Base-by-base conservation (phyloP, 2,329 filamentous ascomycete genomes). In the Fusarium phyllophilum region DNA sequence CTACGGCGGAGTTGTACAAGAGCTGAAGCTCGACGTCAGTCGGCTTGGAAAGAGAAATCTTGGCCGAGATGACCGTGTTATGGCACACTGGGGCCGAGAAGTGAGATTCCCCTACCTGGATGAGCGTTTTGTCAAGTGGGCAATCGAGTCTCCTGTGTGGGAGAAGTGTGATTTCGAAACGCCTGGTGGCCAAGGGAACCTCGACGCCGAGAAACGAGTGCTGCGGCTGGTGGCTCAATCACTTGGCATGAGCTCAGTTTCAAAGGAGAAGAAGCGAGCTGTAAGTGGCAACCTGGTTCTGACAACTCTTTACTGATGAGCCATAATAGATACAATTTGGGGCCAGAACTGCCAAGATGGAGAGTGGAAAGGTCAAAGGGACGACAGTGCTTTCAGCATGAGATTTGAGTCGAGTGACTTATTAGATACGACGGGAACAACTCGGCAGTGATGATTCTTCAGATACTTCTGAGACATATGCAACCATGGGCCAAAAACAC, bases 11-110 rank as follows among this genome's bases (percentile, higher is more conserved):
- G 88, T 99, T 4, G 84, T 95, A 9, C 89, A 94, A 3, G 96
- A 99, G 82, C 88, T 99, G 10, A 90, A 93, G 67, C 87, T 98
- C 7, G 96, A 99, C 70, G 92, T 98, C 42, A 86, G 89, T 54
- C 90, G 97, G 31, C 89, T 99, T 4, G 95, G 96, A 3, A 94
- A 96, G 82, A 90, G 96, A n/a, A 99, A 99, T 75, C 88, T 99
- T 13, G 97, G 96, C 8, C 91, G 96, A 15, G 96, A 99, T 79
- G 97, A 99, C 82, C 90, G 96, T 31, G 93, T 95, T 24, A 94
- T 98, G 82, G 92, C 94, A 6, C 89, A 97, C 79, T 98, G 95
- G 93, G 91, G 93, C 20, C 92, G 92, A 69, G 96, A 99, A 82
- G 93, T 93, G 38, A 89, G 96, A 41, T 98, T 97, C 79, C 96